Percentiles rank a stretch among this genome's conserved stretches.
phyloP scores from a whole-genome alignment of 176 grass and related monocot species.

The Musa acuminata region DNA sequence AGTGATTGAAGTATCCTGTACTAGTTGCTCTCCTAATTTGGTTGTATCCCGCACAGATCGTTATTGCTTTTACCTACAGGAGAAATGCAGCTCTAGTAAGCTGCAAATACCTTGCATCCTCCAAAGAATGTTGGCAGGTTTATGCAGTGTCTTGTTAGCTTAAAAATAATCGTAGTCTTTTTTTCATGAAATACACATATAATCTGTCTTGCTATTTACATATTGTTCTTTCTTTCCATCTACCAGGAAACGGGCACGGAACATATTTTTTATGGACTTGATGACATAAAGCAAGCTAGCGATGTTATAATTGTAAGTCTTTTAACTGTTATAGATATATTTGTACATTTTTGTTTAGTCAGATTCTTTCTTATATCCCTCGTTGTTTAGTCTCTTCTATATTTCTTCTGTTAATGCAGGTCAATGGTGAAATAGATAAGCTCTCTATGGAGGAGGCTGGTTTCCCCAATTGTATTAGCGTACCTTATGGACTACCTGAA shows the following conservation, averaged over 20 bases:
- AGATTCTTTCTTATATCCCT: background rate
- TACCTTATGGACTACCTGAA: conserved; percentile 65
- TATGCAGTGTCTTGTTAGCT: conserved; percentile 12
- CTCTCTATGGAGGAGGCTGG: conserved; percentile 96
- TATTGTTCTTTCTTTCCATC: conserved; percentile 13
- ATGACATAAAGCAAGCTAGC: conserved; percentile 56
- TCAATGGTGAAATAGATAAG: conserved; percentile 97
- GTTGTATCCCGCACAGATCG: conserved; percentile 33
- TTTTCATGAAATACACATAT: background rate
- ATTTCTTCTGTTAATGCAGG: conserved; percentile 32
- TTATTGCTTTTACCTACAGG: conserved; percentile 82
- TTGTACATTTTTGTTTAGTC: conserved; percentile 1
- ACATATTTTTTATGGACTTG: conserved; percentile 88
- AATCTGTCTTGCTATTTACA: background rate
- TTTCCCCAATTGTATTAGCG: conserved; percentile 69
- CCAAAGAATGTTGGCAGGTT: conserved; percentile 86
- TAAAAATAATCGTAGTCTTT: background rate
- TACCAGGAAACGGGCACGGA: conserved; percentile 68
- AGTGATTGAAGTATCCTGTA: background rate
- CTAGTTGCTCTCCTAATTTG: conserved; percentile 7
- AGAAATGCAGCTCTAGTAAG: conserved; percentile 55
- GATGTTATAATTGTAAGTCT: conserved; percentile 92
- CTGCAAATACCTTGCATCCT: conserved; percentile 73
- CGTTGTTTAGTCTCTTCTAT: conserved; percentile 12
- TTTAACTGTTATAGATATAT: conserved; percentile 1